Conservation (phyloP, 208 protist species). For the Willaertia magna region DNA sequence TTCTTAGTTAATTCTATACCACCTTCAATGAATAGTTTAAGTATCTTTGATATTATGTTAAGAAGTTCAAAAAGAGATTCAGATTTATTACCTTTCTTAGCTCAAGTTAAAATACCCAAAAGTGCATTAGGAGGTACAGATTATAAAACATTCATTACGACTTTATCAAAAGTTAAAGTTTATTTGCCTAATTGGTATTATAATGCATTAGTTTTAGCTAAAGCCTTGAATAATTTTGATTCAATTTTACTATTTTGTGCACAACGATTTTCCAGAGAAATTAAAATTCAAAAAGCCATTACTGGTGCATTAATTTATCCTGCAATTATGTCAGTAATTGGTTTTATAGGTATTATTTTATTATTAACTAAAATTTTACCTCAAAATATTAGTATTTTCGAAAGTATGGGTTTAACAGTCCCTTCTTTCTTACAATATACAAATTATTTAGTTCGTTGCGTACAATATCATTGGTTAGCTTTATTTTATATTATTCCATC, state of each 20-base stretch:
- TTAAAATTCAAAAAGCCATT: conserved; percentile 5
- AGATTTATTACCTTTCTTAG: conserved; percentile 12
- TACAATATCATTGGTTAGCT: conserved; percentile 17
- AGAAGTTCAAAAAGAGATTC: conserved; percentile 5
- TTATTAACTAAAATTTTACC: conserved; percentile 11
- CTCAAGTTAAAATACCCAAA: conserved; percentile 16
- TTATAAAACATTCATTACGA: conserved; percentile 15
- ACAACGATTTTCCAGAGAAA: conserved; percentile 12
- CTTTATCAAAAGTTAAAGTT: not conserved
- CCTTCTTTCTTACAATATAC: not conserved
- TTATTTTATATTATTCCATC: conserved; percentile 9
- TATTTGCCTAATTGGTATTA: conserved; percentile 16
- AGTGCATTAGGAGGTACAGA: conserved; percentile 12
- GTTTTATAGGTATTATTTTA: not conserved
- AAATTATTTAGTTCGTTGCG: not conserved
- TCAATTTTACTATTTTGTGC: conserved; percentile 1
- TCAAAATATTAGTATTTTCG: conserved; percentile 9
- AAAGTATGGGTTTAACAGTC: conserved; percentile 10
- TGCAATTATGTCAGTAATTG: conserved; percentile 2
- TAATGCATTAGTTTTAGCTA: not conserved
- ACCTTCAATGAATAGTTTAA: not conserved
- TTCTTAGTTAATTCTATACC: conserved; percentile 16
- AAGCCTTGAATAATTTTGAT: conserved; percentile 5
- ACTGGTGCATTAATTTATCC: conserved; percentile 10
- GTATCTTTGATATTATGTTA: conserved; percentile 15